Evolutionary conservation across 2,329 filamentous ascomycete genomes (phyloP).

Genomic region (Apiospora rasikravindrae): DNA sequence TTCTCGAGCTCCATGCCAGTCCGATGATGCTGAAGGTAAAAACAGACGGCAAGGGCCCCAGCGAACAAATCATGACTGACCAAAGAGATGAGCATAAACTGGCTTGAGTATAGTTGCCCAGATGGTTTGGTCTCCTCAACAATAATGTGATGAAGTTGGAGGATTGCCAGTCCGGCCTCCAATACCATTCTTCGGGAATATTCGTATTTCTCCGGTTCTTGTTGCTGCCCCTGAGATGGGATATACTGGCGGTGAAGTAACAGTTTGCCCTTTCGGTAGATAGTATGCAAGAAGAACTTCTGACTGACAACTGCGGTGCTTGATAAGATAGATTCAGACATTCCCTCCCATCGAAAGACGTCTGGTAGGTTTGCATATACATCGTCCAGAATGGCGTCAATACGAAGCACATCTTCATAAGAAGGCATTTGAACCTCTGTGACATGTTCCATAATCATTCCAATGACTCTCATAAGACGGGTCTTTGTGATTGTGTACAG

Average conservation of each 20-base stretch:
- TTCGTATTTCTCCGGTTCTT: slow-evolving; percentile 23
- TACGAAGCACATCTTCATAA: neutral
- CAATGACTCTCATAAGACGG: slow-evolving; percentile 28
- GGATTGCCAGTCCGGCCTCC: slow-evolving; percentile 30
- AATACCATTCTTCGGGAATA: slow-evolving; percentile 35
- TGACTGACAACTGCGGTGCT: neutral
- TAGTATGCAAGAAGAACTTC: slow-evolving; percentile 29
- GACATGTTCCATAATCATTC: slow-evolving; percentile 26
- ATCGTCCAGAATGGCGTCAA: neutral
- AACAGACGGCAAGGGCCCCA: slow-evolving; percentile 23
- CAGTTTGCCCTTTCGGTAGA: slow-evolving; percentile 37
- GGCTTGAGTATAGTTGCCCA: slow-evolving; percentile 18
- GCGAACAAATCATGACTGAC: slow-evolving; percentile 22
- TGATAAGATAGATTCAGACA: neutral
- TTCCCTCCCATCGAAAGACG: neutral
- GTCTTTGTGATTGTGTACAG: slow-evolving; percentile 32
- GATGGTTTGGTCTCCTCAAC: slow-evolving; percentile 31
- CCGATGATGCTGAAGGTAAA: slow-evolving; percentile 20
- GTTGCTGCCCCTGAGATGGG: slow-evolving; percentile 24
- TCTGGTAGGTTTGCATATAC: neutral
- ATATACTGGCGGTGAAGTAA: slow-evolving; percentile 40
- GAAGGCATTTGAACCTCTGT: slow-evolving; percentile 31
- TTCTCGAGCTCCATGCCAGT: slow-evolving; percentile 12
- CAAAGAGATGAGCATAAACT: slow-evolving; percentile 15
- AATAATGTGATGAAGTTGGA: slow-evolving; percentile 32